Evolutionary conservation across 805 yeast species (phyloP).

Genomic region (Monosporozyma unispora): DNA sequence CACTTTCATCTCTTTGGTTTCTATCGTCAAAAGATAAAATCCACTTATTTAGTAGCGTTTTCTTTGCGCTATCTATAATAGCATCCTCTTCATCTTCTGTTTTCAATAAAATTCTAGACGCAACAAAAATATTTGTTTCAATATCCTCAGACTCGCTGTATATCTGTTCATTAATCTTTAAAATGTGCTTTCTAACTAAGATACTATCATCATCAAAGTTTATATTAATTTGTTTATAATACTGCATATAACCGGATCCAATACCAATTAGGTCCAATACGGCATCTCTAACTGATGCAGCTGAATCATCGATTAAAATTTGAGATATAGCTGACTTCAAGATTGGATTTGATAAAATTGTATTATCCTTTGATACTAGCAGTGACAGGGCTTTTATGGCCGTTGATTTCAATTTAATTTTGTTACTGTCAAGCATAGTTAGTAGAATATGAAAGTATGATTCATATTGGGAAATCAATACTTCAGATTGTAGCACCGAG

Average conservation of each 20-base stretch:
- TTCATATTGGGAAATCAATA: constrained; percentile 38
- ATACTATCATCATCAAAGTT: constrained; percentile 49
- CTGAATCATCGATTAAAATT: constrained; percentile 50
- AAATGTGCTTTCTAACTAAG: constrained; percentile 54
- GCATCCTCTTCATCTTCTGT: constrained; percentile 64
- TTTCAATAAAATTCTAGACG: constrained; percentile 44
- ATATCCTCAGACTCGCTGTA: constrained; percentile 32
- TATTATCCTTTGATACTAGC: constrained; percentile 44
- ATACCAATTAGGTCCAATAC: constrained; percentile 54
- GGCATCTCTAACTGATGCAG: constrained; percentile 71
- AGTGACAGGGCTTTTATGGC: constrained; percentile 57
- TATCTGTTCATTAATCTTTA: constrained; percentile 43
- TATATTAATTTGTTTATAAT: constrained; percentile 39
- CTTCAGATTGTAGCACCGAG: constrained; percentile 18
- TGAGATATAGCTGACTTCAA: constrained; percentile 45
- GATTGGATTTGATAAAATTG: constrained; percentile 39
- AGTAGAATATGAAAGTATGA: constrained; percentile 43
- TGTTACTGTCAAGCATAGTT: constrained; percentile 39
- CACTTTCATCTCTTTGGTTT: constrained; percentile 8
- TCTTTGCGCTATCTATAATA: constrained; percentile 36
- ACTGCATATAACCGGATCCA: constrained; percentile 31
- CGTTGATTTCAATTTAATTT: constrained; percentile 46
- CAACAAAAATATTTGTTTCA: constrained; percentile 33
- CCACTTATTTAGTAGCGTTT: constrained; percentile 33
- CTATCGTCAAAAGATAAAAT: constrained; percentile 17